A percentile compares a stretch with the other conserved stretches of the same genome.
Evolutionary conservation across 495 filamentous ascomycete species (phyloP).

Genomic region (Trichoderma reesei): DNA sequence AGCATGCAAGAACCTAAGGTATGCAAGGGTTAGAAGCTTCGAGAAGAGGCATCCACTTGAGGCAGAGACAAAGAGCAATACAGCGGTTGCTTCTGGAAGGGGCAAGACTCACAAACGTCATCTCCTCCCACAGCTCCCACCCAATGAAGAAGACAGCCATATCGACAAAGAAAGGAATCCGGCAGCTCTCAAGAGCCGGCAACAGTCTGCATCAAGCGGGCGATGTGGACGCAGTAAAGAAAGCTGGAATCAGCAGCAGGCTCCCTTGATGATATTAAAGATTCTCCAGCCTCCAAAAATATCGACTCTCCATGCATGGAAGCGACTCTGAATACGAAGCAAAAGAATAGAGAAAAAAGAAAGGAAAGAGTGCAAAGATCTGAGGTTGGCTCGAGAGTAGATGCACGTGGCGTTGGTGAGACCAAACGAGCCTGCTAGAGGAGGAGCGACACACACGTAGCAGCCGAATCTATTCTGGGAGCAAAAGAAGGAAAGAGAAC

Average conservation of each 20-base stretch:
- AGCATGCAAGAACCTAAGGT: conserved; percentile 31
- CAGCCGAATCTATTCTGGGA: not conserved
- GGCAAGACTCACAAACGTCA: conserved; percentile 64
- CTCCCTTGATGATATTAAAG: not conserved
- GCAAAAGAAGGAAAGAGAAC: not conserved
- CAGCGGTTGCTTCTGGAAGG: not conserved
- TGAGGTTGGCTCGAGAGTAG: not conserved
- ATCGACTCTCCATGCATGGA: not conserved
- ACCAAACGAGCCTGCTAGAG: not conserved
- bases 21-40: conserved; percentile 10
- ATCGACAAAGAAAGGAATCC: not conserved
- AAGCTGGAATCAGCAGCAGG: not conserved
- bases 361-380: not conserved
- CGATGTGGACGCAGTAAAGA: not conserved
- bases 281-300: not conserved
- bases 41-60: conserved; percentile 5
- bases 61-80: not conserved
- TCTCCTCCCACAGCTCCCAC: conserved; percentile 85
- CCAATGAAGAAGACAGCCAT: conserved; percentile 52
- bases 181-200: not conserved
- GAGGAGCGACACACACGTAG: not conserved
- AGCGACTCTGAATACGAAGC: not conserved
- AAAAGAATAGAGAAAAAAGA: not conserved
- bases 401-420: not conserved
- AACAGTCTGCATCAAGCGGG: not conserved